phyloP scores from a whole-genome alignment of 805 yeast species.

The Cyberlindnera americana region DNA sequence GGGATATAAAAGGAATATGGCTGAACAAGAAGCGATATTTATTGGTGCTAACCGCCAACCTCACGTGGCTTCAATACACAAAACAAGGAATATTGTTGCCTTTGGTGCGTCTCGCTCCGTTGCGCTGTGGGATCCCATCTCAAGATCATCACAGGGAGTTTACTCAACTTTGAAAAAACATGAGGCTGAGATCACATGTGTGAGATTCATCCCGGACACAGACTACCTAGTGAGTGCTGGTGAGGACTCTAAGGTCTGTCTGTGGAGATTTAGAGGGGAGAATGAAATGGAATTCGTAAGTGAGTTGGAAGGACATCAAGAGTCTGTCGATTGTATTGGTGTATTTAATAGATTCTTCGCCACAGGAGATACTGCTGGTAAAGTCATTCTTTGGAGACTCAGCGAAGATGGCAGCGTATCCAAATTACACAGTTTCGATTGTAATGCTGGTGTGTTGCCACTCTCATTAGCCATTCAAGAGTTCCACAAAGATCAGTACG shows the following conservation, averaged over 20 bases:
- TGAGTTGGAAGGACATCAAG: constrained; percentile 37
- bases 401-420: constrained; percentile 19
- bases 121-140: constrained; percentile 67
- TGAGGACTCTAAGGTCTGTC: constrained; percentile 58
- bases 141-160: constrained; percentile 42
- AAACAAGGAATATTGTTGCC: constrained; percentile 44
- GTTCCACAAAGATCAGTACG: constrained; percentile 32
- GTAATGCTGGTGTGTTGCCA: constrained; percentile 49
- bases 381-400: constrained; percentile 49
- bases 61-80: constrained; percentile 51
- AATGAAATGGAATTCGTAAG: constrained; percentile 24
- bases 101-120: constrained; percentile 67
- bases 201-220: constrained; percentile 46
- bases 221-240: constrained; percentile 54
- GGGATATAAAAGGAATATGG: no score
- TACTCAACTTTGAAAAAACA: constrained; percentile 58
- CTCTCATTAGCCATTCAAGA: constrained; percentile 35
- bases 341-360: constrained; percentile 38
- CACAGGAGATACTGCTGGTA: constrained; percentile 66
- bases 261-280: constrained; percentile 47
- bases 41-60: constrained; percentile 71
- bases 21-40: constrained; percentile 50
- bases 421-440: constrained; percentile 31
- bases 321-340: constrained; percentile 54
- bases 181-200: constrained; percentile 60